Evolutionary conservation across 306 rosid genomes (phyloP).

Genomic region (Acmispon strigosus): DNA sequence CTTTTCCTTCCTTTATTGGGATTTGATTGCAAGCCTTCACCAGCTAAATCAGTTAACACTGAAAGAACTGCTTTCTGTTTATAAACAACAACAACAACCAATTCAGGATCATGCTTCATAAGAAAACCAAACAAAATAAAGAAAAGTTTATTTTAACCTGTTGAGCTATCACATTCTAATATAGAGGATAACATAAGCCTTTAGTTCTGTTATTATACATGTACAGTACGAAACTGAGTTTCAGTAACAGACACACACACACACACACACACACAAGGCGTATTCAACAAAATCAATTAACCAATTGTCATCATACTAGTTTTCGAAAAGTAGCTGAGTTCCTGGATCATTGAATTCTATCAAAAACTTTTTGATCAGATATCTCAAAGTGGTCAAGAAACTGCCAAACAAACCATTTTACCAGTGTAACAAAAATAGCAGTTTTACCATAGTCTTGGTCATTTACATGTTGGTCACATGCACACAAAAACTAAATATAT

Average conservation of each 20-base stretch:
- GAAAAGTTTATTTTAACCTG: conserved; percentile 2
- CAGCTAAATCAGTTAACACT: conserved; percentile 53
- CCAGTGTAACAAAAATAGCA: background rate
- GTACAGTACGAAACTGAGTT: background rate
- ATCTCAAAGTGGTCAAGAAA: no score
- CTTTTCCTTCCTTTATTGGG: conserved; percentile 53
- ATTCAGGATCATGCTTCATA: conserved; percentile 20
- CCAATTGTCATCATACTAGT: no score
- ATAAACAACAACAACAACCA: conserved; percentile 33
- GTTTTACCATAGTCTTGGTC: background rate
- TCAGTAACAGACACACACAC: background rate
- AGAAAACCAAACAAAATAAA: background rate
- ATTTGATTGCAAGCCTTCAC: conserved; percentile 45
- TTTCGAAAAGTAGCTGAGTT: no score
- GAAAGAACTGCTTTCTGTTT: conserved; percentile 97
- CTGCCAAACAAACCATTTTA: no score
- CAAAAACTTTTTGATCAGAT: no score
- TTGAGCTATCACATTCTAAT: conserved; percentile 1
- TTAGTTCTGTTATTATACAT: background rate
- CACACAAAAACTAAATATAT: background rate
- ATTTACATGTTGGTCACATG: background rate
- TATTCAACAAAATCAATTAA: no score
- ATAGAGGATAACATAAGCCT: background rate
- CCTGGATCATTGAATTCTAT: no score
- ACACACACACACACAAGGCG: no score